These are phyloP conservation scores for Hypoxylon crocopeplum DNA, from an alignment of 495 filamentous ascomycete genomes.

Conservation along the genomic window DNA sequence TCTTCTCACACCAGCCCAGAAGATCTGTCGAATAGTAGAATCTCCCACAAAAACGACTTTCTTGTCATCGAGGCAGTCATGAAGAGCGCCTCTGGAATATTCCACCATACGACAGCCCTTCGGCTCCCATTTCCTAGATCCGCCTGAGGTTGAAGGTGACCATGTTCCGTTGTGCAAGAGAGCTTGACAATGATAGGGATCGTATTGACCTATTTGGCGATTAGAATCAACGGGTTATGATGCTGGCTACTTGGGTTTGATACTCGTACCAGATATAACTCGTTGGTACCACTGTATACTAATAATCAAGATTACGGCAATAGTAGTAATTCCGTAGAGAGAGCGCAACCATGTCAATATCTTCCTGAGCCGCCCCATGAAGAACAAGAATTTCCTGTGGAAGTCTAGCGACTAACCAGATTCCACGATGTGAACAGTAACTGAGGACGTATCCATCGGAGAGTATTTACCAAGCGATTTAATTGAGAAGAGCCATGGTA, in stretches of 20 bases:
- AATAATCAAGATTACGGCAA: not conserved
- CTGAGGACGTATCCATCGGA: too few species aligned
- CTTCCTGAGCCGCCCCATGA: too few species aligned
- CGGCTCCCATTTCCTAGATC: slow-evolving; percentile 58
- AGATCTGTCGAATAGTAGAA: slow-evolving; percentile 64
- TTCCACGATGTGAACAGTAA: too few species aligned
- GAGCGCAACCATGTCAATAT: too few species aligned
- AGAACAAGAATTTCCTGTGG: too few species aligned
- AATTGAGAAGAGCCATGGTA: too few species aligned
- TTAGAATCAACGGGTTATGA: slow-evolving; percentile 10
- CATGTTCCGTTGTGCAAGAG: slow-evolving; percentile 61
- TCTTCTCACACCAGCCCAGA: slow-evolving; percentile 61
- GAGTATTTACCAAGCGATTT: too few species aligned
- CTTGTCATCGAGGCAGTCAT: slow-evolving; percentile 51
- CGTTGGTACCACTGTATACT: not conserved
- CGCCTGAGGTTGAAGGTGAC: slow-evolving; percentile 43
- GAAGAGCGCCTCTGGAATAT: slow-evolving; percentile 56
- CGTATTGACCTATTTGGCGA: slow-evolving; percentile 33
- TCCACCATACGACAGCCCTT: slow-evolving; percentile 63
- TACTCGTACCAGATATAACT: not conserved
- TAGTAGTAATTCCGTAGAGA: not conserved
- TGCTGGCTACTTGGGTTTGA: not conserved
- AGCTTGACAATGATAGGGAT: slow-evolving; percentile 63
- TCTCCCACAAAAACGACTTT: slow-evolving; percentile 67
- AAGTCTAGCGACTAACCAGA: too few species aligned